These are phyloP conservation scores for Rubroshorea leprosula DNA, from an alignment of 345 rosid species.

Conservation along the genomic window DNA sequence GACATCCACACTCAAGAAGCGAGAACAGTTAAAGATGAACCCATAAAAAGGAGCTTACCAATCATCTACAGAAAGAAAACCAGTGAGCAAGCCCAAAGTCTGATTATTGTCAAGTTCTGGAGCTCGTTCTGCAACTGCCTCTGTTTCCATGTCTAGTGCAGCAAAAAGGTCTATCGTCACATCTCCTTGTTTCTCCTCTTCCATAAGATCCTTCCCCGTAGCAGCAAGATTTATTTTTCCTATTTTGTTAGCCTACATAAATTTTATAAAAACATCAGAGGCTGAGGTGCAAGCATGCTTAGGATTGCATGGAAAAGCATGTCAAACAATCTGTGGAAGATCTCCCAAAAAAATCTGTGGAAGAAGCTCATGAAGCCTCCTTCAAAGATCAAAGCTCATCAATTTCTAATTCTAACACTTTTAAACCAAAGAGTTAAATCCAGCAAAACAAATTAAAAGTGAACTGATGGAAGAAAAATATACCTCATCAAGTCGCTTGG, in stretches of 20 bases:
- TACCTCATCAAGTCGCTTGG: slow-evolving; percentile 94
- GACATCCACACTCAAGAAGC: not conserved
- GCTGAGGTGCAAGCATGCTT: not conserved
- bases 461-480: not conserved
- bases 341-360: not conserved
- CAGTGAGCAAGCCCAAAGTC: slow-evolving; percentile 83
- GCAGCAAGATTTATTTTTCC: slow-evolving; percentile 99
- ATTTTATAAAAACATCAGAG: not conserved
- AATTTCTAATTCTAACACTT: not conserved
- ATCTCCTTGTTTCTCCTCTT: slow-evolving; percentile 97
- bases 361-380: slow-evolving; percentile 2
- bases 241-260: slow-evolving; percentile 84
- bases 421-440: not conserved
- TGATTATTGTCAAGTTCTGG: slow-evolving; percentile 84
- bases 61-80: slow-evolving; percentile 93
- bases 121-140: slow-evolving; percentile 71
- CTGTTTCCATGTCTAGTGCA: slow-evolving; percentile 88
- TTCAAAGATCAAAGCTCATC: slow-evolving; percentile 3
- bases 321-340: not conserved
- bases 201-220: slow-evolving; percentile 99
- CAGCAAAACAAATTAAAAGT: slow-evolving; percentile 1
- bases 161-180: slow-evolving; percentile 84
- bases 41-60: slow-evolving; percentile 49
- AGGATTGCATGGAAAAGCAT: not conserved
- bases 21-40: not conserved